Base-by-base conservation (phyloP, 495 filamentous ascomycete species). In the Astrocystis sublimbata region DNA sequence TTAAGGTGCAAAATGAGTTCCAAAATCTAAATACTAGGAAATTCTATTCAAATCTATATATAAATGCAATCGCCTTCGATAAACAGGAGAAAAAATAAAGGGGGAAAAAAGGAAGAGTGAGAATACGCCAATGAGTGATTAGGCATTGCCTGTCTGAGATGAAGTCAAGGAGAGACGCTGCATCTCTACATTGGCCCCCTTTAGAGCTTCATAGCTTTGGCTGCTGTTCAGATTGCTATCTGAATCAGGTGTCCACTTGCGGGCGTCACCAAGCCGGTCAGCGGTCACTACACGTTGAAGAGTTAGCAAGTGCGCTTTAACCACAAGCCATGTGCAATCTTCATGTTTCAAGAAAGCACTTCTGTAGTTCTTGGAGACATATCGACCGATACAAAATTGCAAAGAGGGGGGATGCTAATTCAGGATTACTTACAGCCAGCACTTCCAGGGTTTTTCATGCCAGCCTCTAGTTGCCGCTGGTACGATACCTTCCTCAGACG, bases 381-480 rank as follows among this genome's bases (percentile, higher is more conserved):
- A n/a, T n/a, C n/a, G n/a, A n/a, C n/a, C n/a, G n/a, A n/a, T n/a
- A n/a, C n/a, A n/a, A n/a, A n/a, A n/a, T n/a, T n/a, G n/a, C n/a
- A n/a, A n/a, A n/a, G n/a, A n/a, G n/a, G n/a, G n/a, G n/a, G n/a
- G n/a, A n/a, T n/a, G n/a, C n/a, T n/a, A n/a, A n/a, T n/a, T n/a
- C n/a, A n/a, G n/a, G n/a, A 28, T 26, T 7, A 49, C 46, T 49
- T 49, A 49, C 46, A 67, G 1, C 84, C 84, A 4, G 73, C 71
- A 43, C 69, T 74, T 2, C 81, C 83, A 0, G 83, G 76, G 46
- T 79, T 68, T 17, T 69, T 68, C 64, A 79, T 75, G 0, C 83
- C 83, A 0, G 73, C 73, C 64, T 81, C 79, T 23, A 84, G 41
- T 65, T 86, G 83, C 43, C 76, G 67, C 54, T 82, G 73, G 58